Evolutionary conservation across 345 rosid genomes (phyloP), one percentile per base, ranked within the genome.

Genomic region (Clausena lansium): DNA sequence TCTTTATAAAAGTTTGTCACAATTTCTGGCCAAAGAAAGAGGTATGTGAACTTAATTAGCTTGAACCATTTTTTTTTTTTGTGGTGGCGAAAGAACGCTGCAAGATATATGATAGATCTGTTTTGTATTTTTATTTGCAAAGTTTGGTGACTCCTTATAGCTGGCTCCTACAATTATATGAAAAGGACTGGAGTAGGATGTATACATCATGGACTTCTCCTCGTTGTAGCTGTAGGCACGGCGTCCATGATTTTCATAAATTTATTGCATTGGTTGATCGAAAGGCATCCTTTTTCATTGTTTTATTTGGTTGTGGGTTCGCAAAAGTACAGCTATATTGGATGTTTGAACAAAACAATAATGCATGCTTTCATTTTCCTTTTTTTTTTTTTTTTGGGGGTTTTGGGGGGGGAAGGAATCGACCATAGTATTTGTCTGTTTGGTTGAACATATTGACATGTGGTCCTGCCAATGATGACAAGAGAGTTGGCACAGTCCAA

Each of bases 231-330:
- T 63, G 9, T 69, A 74, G 79, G 77, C 15, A 55, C 70, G 85
- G 81, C 20, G 24, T 55, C 72, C 79, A 81, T 81, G 80, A 73
- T 71, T 77, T 25, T 64, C 75, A 65, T 35, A 15, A 50, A 82
- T 78, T 76, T 7, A 32, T 63, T 45, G 35, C 10, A 67, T 58
- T 25, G 69, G 72, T 76, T 39, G 70, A 77, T 65, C 50, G 74
- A 60, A 35, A 73, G 24, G 24, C 11, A 58, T 77, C 79, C 8
- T 70, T 65, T 71, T 84, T 82, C 60, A 17, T 61, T 36, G 33
- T 74, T 61, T 58, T 66, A 2, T 33, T 41, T 70, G 79, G 84
- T 6, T 71, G 61, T 78, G 86, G 79, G 66, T 58, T 78, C 68
- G 4, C 58, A 32, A 11, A 11, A 47, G 5, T 71, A 79, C 85